A percentile compares a stretch with the other conserved stretches of the same genome.
These are phyloP conservation scores for Drechslerella coelobrocha DNA, from an alignment of 2,329 filamentous ascomycete genomes.

Conservation along the genomic window DNA sequence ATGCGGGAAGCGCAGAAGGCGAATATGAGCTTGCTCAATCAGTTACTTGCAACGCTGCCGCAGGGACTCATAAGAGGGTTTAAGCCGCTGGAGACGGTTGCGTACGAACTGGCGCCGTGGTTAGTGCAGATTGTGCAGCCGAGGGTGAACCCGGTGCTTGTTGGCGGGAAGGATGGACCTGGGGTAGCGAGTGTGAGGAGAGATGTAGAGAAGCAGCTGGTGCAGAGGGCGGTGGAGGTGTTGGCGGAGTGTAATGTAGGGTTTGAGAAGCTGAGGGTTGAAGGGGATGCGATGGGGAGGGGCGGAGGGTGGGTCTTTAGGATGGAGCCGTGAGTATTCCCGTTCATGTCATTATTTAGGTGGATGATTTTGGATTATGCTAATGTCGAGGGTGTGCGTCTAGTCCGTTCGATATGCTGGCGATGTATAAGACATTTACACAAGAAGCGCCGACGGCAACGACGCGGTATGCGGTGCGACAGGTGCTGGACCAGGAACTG, in stretches of 20 bases:
- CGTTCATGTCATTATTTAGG: constrained; percentile 13
- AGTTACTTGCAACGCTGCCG: constrained; percentile 73
- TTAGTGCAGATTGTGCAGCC: constrained; percentile 83
- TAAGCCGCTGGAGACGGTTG: constrained; percentile 36
- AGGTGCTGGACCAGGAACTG: constrained; percentile 91
- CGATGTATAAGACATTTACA: constrained; percentile 73
- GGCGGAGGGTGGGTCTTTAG: constrained; percentile 81
- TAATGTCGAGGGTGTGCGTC: constrained; percentile 7
- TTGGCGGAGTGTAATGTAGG: constrained; percentile 82
- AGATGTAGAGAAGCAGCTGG: constrained; percentile 80
- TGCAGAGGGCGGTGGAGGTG: constrained; percentile 78
- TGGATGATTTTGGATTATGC: constrained; percentile 15
- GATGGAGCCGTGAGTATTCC: constrained; percentile 79
- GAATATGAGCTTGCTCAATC: constrained; percentile 75
- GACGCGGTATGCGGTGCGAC: constrained; percentile 85
- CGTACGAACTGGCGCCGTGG: constrained; percentile 77
- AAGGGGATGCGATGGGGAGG: constrained; percentile 61
- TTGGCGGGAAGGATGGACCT: constrained; percentile 83
- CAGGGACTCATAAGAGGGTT: constrained; percentile 59
- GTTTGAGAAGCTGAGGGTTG: constrained; percentile 81
- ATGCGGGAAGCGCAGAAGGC: constrained; percentile 81
- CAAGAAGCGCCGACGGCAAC: constrained; percentile 64
- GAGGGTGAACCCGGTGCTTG: constrained; percentile 86
- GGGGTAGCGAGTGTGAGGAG: constrained; percentile 84
- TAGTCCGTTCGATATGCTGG: constrained; percentile 76